Base-by-base conservation (phyloP, 208 protist genomes). In the Endotrypanum monterogeii region DNA sequence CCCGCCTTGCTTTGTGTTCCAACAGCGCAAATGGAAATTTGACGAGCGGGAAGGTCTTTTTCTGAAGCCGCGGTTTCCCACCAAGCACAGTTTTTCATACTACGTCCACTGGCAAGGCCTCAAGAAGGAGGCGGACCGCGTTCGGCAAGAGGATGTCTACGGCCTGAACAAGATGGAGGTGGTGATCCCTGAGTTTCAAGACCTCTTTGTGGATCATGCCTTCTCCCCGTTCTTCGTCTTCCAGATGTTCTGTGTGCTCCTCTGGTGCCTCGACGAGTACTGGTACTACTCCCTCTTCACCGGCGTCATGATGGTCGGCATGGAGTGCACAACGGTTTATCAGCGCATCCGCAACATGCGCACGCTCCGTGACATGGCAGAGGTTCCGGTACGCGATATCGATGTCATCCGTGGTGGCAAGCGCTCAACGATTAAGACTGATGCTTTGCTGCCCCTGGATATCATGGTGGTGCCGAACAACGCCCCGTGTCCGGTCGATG, bases 151-250 rank as follows among this genome's bases (percentile, higher is more conserved):
- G 70, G 90, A 96, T 70, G 82, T 63, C 20, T 97, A 90, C 77
- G 95, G 95, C 39, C 51, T 81, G 14, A 98, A 98, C 83, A 85
- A 86, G 65, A 99, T 98, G 88, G 88, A 94, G 56, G 96, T 99
- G 44, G 89, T 95, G n/a, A 86, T 98, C 51, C 98, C 98, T n/a
- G 85, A 94, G 48, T 99, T 99, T 73, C 79, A 91, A 35, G 90
- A 94, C 60, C 89, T 99, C 56, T 98, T 99, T 58, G 91, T 96
- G 41, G 97, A 99, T 75, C 98, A 99, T 80, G 94, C 94, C 32
- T 77, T 99, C 25, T 93, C 97, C 7, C 99, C 99, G 18, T 99
- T 99, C 85, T 99, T 99, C 80, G 96, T 99, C 2, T 99, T 99
- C 74, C 99, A 99, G 86, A 97, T 99, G 88, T 99, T 98, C 77